Evolutionary conservation across 2,329 filamentous ascomycete genomes (phyloP), one percentile per base, ranked within the genome.

Genomic region (Neofusicoccum sp.): DNA sequence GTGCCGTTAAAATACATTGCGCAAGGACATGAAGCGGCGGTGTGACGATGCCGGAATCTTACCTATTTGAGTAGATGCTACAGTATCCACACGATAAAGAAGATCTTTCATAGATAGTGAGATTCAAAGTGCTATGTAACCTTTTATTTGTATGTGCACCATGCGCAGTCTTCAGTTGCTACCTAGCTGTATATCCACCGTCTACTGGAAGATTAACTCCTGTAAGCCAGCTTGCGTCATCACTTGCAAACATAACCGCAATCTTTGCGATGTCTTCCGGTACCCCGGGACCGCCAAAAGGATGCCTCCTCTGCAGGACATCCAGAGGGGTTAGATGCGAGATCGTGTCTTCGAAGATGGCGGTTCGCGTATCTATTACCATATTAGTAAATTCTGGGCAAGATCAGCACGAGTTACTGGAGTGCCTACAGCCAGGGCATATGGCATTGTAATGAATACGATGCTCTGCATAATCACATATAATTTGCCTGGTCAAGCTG

Each of bases 361-460:
- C 22, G 22, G 22, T 22, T 22, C 22, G 72, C 65, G 69, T 66
- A 0, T 49, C 54, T 28, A 69, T 64, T 6, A 69, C n/a, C 12
- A 41, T 39, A 1, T 43, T 22, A 4, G 34, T 59, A 11, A 70
- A 31, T 6, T 60, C 54, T 4, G 56, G 39, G 28, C 64, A 43
- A 16, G 39, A 43, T 2, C 39, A 43, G 11, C 12, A 16, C 16
- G 16, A 12, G 39, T 22, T 22, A 22, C 22, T 22, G 22, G 22
- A 22, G 71, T 68, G 47, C 78, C 74, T 70, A 73, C 70, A 85
- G 5, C 84, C 84, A 4, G 84, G 84, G 60, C 82, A 84, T 4
- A 86, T 75, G 0, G 82, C 81, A 66, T 85, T 85, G 37, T 79
- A 78, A 64, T 85, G 83, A 31, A 86, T 83, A 0, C 77, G 72